phyloP scores from a whole-genome alignment of 73 alveolate genomes.

The Breviolum minutum region DNA sequence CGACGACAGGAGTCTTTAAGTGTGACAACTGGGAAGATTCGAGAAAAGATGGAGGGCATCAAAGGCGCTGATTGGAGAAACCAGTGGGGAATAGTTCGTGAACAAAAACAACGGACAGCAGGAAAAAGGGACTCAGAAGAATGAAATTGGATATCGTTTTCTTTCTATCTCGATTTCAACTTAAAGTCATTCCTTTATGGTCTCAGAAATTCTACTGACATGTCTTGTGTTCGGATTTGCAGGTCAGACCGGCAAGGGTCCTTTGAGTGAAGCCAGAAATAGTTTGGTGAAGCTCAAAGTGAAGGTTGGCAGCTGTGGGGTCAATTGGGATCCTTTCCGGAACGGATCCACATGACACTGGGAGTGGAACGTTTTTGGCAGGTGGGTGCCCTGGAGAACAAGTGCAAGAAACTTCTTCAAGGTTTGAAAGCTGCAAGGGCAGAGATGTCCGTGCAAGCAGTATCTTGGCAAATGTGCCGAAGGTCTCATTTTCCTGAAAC shows the following conservation, averaged over 20 bases:
- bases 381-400: slow-evolving; percentile 83
- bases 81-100: not conserved
- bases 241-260: slow-evolving; percentile 66
- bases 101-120: too few relatives aligned
- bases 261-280: slow-evolving; percentile 45
- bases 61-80: slow-evolving; percentile 21
- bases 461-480: too few relatives aligned
- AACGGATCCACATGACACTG: too few relatives aligned
- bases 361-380: not conserved
- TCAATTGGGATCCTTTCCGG: not conserved
- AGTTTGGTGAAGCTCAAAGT: slow-evolving; percentile 72
- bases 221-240: not conserved
- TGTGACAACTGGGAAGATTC: slow-evolving; percentile 31
- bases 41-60: slow-evolving; percentile 72
- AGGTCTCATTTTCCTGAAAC: too few relatives aligned
- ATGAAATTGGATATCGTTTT: not conserved
- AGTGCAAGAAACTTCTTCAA: slow-evolving; percentile 13
- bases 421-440: not conserved
- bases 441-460: slow-evolving; percentile 43
- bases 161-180: too few relatives aligned
- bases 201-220: not conserved
- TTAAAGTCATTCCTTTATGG: not conserved
- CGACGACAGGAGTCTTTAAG: slow-evolving; percentile 38
- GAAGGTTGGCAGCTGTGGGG: not conserved
- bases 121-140: not conserved